Percentiles rank a stretch among this genome's conserved stretches.
Conservation (phyloP, 495 filamentous ascomycete species). For the Bryoglossum gracile region DNA sequence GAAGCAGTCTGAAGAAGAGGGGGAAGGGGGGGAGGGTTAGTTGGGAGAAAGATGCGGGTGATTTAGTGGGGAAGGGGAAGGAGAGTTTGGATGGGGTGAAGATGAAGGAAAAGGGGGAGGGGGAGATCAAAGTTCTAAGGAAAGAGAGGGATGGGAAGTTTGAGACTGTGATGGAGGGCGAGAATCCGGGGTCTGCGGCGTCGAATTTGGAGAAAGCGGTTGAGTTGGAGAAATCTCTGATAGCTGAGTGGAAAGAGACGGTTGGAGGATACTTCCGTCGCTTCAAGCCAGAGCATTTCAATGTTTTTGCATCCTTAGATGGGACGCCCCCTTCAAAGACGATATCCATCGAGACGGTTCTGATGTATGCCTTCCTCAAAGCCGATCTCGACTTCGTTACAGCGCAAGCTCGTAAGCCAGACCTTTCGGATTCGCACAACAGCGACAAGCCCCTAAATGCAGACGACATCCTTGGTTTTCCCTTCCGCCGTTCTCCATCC, state of each 20-base stretch:
- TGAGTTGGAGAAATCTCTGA: constrained; percentile 57
- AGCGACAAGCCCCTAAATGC: constrained; percentile 72
- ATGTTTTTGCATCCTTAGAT: constrained; percentile 23
- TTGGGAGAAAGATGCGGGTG: constrained; percentile 6
- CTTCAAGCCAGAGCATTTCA: constrained; percentile 67
- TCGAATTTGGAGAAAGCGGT: constrained; percentile 39
- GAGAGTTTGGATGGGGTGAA: constrained; percentile 21
- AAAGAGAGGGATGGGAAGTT: constrained; percentile 27
- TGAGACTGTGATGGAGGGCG: constrained; percentile 27
- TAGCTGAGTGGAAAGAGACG: constrained; percentile 71
- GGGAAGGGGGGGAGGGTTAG: constrained; percentile 13
- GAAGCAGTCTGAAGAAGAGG: constrained; percentile 52
- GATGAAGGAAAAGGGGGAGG: constrained; percentile 4
- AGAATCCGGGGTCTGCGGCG: constrained; percentile 26
- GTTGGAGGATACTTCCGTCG: constrained; percentile 92
- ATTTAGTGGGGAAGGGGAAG: constrained; percentile 33
- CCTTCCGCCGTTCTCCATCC: constrained; percentile 44
- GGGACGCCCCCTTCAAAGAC: constrained; percentile 11
- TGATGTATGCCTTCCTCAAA: constrained; percentile 86
- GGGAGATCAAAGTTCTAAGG: constrained; percentile 17
- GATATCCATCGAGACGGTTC: constrained; percentile 51
- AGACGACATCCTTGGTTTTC: constrained; percentile 67
- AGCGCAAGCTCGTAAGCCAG: constrained; percentile 68
- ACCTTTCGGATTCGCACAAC: constrained; percentile 49
- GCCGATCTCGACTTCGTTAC: constrained; percentile 90